Conservation (phyloP, 345 rosid species). For the Diplotaxis tenuifolia region DNA sequence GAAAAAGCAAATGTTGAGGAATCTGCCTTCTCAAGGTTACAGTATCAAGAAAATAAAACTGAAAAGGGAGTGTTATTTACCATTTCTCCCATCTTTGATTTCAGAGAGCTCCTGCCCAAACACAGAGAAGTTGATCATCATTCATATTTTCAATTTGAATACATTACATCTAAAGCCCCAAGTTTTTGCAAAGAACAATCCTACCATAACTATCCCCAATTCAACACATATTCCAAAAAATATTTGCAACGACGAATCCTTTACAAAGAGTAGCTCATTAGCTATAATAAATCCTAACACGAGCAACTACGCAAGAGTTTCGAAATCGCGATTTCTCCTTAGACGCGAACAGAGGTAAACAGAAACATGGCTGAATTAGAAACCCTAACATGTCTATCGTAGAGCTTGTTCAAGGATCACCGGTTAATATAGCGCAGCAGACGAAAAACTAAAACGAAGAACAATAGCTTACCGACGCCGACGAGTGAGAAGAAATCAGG, state of each 20-base stretch:
- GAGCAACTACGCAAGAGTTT: neutral
- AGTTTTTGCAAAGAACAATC: neutral
- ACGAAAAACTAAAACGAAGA: constrained; percentile 1
- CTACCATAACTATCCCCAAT: neutral
- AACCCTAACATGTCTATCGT: constrained; percentile 4
- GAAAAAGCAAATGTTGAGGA: neutral
- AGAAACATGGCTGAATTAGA: neutral
- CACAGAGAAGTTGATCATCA: constrained; percentile 16
- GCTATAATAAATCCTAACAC: constrained; percentile 9
- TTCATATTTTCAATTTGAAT: neutral
- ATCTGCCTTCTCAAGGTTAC: neutral
- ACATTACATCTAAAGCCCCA: neutral
- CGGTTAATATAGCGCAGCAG: neutral
- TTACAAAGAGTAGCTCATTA: neutral
- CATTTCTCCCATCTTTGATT: constrained; percentile 49
- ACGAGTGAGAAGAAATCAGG: neutral
- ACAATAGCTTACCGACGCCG: constrained; percentile 5
- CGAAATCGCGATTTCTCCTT: neutral
- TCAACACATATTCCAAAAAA: neutral
- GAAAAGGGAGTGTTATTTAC: constrained; percentile 24
- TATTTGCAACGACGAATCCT: neutral
- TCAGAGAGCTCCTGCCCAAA: constrained; percentile 1
- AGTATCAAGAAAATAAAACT: neutral
- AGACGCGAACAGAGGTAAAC: neutral
- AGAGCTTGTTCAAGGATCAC: neutral